Conservation (phyloP, 768 basidiomycete genomes). For the Rossbeevera mucosa region DNA sequence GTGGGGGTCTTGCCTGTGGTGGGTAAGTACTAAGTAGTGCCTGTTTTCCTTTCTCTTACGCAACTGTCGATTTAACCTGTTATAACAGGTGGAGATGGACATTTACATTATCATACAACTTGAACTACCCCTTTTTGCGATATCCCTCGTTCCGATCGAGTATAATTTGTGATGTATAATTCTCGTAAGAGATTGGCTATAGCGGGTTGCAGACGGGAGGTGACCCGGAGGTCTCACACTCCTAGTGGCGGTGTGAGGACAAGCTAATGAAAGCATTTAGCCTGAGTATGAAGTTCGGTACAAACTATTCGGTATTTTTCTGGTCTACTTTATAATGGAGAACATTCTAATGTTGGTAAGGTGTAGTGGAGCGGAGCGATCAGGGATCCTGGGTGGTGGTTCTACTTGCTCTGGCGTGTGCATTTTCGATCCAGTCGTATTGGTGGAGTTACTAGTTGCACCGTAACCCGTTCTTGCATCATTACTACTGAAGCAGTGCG, state of each 20-base stretch:
- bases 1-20: slow-evolving; percentile 69
- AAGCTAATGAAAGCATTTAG: neutral
- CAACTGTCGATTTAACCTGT: neutral
- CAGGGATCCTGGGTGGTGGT: slow-evolving; percentile 52
- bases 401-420: slow-evolving; percentile 41
- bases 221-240: slow-evolving; percentile 56
- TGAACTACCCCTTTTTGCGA: slow-evolving; percentile 59
- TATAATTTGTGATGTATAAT: slow-evolving; percentile 63
- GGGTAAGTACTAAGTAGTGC: slow-evolving; percentile 46
- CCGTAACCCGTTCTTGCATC: slow-evolving; percentile 73
- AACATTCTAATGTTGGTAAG: slow-evolving; percentile 1
- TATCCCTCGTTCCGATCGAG: slow-evolving; percentile 55
- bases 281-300: slow-evolving; percentile 66
- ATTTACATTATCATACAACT: slow-evolving; percentile 71
- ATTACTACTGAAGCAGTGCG: slow-evolving; percentile 54
- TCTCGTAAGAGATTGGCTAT: slow-evolving; percentile 43
- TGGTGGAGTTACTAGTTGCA: slow-evolving; percentile 60
- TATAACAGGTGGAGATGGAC: slow-evolving; percentile 71
- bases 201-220: slow-evolving; percentile 38
- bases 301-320: slow-evolving; percentile 50
- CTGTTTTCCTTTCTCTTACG: neutral
- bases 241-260: slow-evolving; percentile 49
- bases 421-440: slow-evolving; percentile 52
- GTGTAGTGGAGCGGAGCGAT: slow-evolving; percentile 59
- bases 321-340: neutral